Conservation (phyloP, 805 yeast species). For the Yarrowia sp. region DNA sequence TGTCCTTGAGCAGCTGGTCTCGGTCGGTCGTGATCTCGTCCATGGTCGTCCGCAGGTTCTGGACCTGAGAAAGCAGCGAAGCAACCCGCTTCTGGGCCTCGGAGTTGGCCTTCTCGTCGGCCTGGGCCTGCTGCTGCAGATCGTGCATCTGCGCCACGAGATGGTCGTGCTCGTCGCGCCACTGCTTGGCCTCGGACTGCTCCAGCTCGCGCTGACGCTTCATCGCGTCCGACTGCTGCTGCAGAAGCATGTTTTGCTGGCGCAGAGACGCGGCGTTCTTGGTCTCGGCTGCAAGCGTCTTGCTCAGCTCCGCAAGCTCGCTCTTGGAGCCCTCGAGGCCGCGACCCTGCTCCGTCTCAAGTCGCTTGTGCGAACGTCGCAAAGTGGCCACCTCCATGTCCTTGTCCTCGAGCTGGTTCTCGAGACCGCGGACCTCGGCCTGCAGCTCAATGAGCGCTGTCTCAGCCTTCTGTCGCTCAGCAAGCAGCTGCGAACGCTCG, state of each 20-base stretch:
- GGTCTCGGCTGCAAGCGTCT: slow-evolving; percentile 6
- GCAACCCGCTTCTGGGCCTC: slow-evolving; percentile 49
- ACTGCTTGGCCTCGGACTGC: slow-evolving; percentile 1
- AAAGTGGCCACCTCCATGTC: slow-evolving; percentile 45
- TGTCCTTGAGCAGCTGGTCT: slow-evolving; percentile 54
- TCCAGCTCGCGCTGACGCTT: slow-evolving; percentile 15
- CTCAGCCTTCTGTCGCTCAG: slow-evolving; percentile 55
- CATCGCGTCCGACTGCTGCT: slow-evolving; percentile 13
- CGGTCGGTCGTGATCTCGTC: slow-evolving; percentile 63
- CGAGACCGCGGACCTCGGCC: slow-evolving; percentile 50
- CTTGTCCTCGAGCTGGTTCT: slow-evolving; percentile 55
- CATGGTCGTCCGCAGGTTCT: slow-evolving; percentile 55
- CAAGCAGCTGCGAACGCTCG: slow-evolving; percentile 48
- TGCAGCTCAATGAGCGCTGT: slow-evolving; percentile 53
- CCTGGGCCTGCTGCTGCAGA: slow-evolving; percentile 47
- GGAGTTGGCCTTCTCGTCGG: slow-evolving; percentile 44
- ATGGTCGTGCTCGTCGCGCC: slow-evolving; percentile 26
- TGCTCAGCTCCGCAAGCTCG: slow-evolving; percentile 36
- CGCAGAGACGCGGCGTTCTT: background rate
- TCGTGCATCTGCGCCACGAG: slow-evolving; percentile 44
- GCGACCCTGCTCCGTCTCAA: background rate
- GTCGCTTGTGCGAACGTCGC: background rate
- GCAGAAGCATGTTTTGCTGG: background rate
- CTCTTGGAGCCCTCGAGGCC: slow-evolving; percentile 2
- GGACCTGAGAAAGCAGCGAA: slow-evolving; percentile 52